phyloP scores from a whole-genome alignment of 2,329 filamentous ascomycete species.

The Scolecobasidium constrictum region DNA sequence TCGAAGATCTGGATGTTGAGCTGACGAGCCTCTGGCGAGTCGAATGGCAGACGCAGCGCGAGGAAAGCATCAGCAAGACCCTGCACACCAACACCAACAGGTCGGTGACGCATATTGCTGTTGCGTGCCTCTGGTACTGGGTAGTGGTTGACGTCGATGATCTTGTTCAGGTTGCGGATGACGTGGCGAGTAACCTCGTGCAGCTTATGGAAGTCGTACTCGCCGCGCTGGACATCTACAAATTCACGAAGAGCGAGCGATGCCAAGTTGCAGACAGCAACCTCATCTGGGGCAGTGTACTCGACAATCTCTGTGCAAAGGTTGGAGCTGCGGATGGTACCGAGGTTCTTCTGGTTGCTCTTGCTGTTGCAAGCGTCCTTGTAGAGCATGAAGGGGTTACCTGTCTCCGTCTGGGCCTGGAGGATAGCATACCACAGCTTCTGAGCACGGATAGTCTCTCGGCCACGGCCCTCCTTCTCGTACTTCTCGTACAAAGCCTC shows the following conservation, averaged over 20 bases:
- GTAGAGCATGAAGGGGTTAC: conserved; percentile 99
- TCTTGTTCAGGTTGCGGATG: conserved; percentile 92
- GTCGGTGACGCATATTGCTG: conserved; percentile 95
- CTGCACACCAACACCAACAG: conserved; percentile 92
- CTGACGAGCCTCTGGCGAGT: conserved; percentile 85
- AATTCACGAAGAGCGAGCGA: conserved; percentile 86
- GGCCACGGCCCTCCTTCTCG: conserved; percentile 76
- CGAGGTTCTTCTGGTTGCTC: conserved; percentile 99
- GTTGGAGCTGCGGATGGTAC: conserved; percentile 97
- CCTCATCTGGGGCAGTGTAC: conserved; percentile 94
- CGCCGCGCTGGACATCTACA: conserved; percentile 73
- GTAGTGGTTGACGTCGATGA: conserved; percentile 97
- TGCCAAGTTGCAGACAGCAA: conserved; percentile 95
- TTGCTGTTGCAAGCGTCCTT: conserved; percentile 98
- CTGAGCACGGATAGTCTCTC: conserved; percentile 88
- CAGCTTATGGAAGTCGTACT: conserved; percentile 92
- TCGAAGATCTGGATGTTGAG: conserved; percentile 99
- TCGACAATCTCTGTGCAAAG: conserved; percentile 98
- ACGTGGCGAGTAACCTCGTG: conserved; percentile 91
- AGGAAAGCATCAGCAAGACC: conserved; percentile 97
- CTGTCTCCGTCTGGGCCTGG: conserved; percentile 96
- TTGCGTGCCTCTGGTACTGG: conserved; percentile 88
- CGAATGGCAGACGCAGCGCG: conserved; percentile 90
- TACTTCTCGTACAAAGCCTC: conserved; percentile 87
- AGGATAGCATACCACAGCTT: conserved; percentile 99